Base-by-base conservation (phyloP, 1,139 yeast genomes). In the Lodderomyces oxycetoniae region DNA sequence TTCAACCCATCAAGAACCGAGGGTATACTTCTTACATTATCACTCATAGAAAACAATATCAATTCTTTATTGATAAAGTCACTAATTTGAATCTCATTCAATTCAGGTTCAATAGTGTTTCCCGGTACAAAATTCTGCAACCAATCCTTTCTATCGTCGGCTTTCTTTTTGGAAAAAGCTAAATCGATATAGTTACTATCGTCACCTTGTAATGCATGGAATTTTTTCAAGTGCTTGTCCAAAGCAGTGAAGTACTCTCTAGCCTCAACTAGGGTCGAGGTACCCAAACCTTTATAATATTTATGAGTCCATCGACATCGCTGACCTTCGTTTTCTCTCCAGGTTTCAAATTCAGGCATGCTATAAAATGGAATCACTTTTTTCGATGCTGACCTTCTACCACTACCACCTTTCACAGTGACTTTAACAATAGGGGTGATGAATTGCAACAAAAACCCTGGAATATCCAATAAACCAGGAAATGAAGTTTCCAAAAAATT, bases 111-210 rank as follows among this genome's bases (percentile, higher is more conserved):
- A 48, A 91, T 68, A 50, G 82, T 91, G 1, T 96, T 88, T 15
- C 98, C 98, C 0, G 96, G 96, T 44, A 75, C 77, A 56, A 77
- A 87, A 12, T 79, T 81, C 49, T 95, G 82, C 37, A 93, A 68
- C 98, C 99, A 93, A 48, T 88, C 96, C 53, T 93, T 93, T 67
- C 99, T 82, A 43, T 88, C 96, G 57, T 93, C 98, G 0, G 98
- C 97, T 47, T 86, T 88, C 56, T 84, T 86, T 58, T 93, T 93
- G 3, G 96, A 84, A 50, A 93, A 93, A 0, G 97, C 99, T 40
- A 93, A 67, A 52, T 93, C 98, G 50, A 93, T 88, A 23, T 75
- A 65, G n/a, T 73, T 79, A 40, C 75, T 77, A 50, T 93, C 99
- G 23, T 81, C 85, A 5, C 76, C 87, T 56, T 84, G 80, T 36